phyloP scores from a whole-genome alignment of 2,329 filamentous ascomycete species.

The Colletotrichum plurivorum region DNA sequence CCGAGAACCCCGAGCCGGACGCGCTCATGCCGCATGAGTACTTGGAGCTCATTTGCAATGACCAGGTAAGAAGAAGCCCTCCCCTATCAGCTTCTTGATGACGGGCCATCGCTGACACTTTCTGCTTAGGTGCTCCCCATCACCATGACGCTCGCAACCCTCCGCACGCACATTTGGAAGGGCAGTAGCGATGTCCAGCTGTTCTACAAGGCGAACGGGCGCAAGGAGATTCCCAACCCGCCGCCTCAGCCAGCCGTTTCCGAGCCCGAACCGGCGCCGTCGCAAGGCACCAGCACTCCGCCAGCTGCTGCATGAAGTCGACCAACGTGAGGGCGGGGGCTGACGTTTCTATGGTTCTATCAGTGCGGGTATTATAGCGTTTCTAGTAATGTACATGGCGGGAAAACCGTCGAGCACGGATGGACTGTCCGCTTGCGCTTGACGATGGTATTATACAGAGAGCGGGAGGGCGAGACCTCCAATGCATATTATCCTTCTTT shows the following conservation, averaged over 20 bases:
- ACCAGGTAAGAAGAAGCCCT: constrained; percentile 74
- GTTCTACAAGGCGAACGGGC: constrained; percentile 93
- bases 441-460: constrained; percentile 30
- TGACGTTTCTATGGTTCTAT: constrained; percentile 26
- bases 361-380: constrained; percentile 37
- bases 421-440: not conserved
- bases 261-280: constrained; percentile 30
- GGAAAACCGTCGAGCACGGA: constrained; percentile 34
- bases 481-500: constrained; percentile 22
- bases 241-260: constrained; percentile 39
- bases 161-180: constrained; percentile 94
- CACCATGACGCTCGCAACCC: constrained; percentile 93
- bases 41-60: constrained; percentile 94
- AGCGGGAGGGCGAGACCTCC: constrained; percentile 21
- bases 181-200: constrained; percentile 93
- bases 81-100: not conserved
- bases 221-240: constrained; percentile 70
- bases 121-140: constrained; percentile 73
- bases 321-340: not conserved
- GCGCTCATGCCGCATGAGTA: constrained; percentile 89
- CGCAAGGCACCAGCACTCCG: constrained; percentile 34
- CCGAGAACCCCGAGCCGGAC: constrained; percentile 70
- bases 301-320: constrained; percentile 17
- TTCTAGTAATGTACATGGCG: constrained; percentile 39
- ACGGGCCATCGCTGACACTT: constrained; percentile 2